A percentile compares a stretch with the other conserved stretches of the same genome.
These are phyloP conservation scores for Pneumocystis carinii DNA, from an alignment of 1,139 yeast genomes.

Conservation along the genomic window DNA sequence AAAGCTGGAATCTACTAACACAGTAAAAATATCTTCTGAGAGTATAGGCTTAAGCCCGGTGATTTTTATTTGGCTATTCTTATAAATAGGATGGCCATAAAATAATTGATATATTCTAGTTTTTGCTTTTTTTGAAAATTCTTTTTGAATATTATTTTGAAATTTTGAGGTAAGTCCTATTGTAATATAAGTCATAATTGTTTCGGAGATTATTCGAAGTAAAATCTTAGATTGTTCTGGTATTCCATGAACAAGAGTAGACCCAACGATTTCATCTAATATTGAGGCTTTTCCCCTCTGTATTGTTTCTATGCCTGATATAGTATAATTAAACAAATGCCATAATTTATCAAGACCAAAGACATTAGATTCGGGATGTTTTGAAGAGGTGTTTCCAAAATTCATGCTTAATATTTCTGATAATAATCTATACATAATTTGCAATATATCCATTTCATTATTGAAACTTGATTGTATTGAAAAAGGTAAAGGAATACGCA, in stretches of 20 bases:
- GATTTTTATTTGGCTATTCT: not conserved
- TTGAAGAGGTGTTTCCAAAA: not conserved
- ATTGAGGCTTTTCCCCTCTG: slow-evolving; percentile 40
- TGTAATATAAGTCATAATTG: slow-evolving; percentile 5
- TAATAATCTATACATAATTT: not conserved
- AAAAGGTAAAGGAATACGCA: not conserved
- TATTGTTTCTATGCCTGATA: slow-evolving; percentile 51
- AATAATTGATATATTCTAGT: not conserved
- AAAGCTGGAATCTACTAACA: slow-evolving; percentile 13
- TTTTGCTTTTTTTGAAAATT: not conserved
- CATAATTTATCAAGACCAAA: not conserved
- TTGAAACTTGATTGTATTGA: not conserved
- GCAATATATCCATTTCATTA: not conserved
- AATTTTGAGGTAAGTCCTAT: slow-evolving; percentile 2
- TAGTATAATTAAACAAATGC: slow-evolving; percentile 36
- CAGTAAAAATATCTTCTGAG: slow-evolving; percentile 14
- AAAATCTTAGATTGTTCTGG: slow-evolving; percentile 45
- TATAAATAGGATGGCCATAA: not conserved
- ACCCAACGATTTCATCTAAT: slow-evolving; percentile 20
- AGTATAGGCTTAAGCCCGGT: slow-evolving; percentile 9
- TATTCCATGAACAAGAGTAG: slow-evolving; percentile 40
- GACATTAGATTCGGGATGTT: not conserved
- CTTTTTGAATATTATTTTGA: slow-evolving; percentile 1
- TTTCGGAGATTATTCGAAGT: slow-evolving; percentile 34
- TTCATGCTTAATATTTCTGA: not conserved